Percentiles rank a stretch among this genome's conserved stretches.
Evolutionary conservation across 2,329 filamentous ascomycete species (phyloP).

Genomic region (Sordariomycetes sp.): DNA sequence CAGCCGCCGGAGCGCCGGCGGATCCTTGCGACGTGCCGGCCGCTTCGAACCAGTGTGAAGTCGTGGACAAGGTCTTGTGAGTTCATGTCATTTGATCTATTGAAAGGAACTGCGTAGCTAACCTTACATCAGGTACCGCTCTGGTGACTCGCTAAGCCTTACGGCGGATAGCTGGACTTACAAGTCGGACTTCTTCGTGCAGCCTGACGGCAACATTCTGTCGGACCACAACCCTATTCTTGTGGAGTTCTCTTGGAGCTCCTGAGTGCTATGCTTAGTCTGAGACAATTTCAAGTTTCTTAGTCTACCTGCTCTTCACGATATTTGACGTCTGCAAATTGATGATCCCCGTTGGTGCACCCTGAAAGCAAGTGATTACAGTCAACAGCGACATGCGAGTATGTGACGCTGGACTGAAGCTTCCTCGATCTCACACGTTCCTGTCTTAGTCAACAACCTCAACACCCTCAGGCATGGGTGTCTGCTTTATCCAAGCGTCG

Average conservation of each 20-base stretch:
- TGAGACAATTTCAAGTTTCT: no score
- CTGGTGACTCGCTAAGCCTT: conserved; percentile 34
- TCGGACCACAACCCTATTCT: conserved; percentile 57
- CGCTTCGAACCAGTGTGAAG: conserved; percentile 46
- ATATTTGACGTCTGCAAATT: no score
- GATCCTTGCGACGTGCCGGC: conserved; percentile 49
- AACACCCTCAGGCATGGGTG: background rate
- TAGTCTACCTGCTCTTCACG: no score
- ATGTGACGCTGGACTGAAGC: no score
- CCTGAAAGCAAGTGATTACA: no score
- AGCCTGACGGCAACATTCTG: conserved; percentile 44
- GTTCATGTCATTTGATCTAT: conserved; percentile 2
- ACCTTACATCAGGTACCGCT: conserved; percentile 35
- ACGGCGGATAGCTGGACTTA: conserved; percentile 43
- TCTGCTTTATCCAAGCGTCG: background rate
- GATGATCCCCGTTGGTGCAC: no score
- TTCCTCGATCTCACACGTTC: no score
- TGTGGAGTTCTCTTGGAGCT: conserved; percentile 41
- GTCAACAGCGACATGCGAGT: no score
- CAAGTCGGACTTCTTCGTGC: conserved; percentile 45
- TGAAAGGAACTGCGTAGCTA: background rate
- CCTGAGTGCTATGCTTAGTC: no score
- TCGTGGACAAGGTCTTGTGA: conserved; percentile 55
- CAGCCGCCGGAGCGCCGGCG: conserved; percentile 24
- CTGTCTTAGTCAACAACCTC: no score